A percentile compares a stretch with the other conserved stretches of the same genome.
Evolutionary conservation across 352 stramenopile genomes (phyloP).

Genomic region (Elongisporangium anandrum): DNA sequence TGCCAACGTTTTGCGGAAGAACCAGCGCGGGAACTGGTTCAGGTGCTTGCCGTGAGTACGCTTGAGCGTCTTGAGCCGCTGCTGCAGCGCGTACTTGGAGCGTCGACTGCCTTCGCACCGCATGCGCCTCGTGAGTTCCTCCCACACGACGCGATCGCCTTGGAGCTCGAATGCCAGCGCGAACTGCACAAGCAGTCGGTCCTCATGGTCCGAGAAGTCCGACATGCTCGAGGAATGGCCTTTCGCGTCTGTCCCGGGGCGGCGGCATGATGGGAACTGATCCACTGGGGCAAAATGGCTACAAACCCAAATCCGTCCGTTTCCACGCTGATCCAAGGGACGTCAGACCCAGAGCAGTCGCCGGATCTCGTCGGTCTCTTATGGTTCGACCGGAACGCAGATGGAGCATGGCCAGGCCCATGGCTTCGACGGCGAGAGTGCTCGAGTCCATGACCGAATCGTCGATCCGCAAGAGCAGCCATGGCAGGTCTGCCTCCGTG

Average conservation of each 20-base stretch:
- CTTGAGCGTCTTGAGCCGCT: constrained; percentile 58
- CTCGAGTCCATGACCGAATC: neutral
- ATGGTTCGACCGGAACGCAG: neutral
- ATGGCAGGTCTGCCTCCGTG: neutral
- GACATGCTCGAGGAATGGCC: constrained; percentile 19
- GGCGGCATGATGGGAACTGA: neutral
- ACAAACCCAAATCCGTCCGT: neutral
- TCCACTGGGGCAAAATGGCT: neutral
- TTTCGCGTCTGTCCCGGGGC: too few species aligned
- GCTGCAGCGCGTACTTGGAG: constrained; percentile 26
- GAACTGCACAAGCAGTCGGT: constrained; percentile 50
- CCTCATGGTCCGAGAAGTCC: constrained; percentile 52
- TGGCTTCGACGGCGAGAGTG: neutral
- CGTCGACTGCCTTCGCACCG: constrained; percentile 10
- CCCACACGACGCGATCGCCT: constrained; percentile 24
- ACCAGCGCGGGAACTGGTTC: constrained; percentile 31
- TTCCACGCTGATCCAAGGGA: neutral
- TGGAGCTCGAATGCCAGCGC: constrained; percentile 12
- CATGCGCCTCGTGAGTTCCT: constrained; percentile 23
- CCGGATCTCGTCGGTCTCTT: neutral
- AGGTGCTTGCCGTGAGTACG: constrained; percentile 31
- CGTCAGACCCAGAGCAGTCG: neutral
- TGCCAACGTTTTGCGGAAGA: constrained; percentile 17
- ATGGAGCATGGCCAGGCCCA: neutral
- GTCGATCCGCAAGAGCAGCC: neutral